These are phyloP conservation scores for Hypomyces perniciosus DNA, from an alignment of 2,329 filamentous ascomycete species.

Conservation along the genomic window DNA sequence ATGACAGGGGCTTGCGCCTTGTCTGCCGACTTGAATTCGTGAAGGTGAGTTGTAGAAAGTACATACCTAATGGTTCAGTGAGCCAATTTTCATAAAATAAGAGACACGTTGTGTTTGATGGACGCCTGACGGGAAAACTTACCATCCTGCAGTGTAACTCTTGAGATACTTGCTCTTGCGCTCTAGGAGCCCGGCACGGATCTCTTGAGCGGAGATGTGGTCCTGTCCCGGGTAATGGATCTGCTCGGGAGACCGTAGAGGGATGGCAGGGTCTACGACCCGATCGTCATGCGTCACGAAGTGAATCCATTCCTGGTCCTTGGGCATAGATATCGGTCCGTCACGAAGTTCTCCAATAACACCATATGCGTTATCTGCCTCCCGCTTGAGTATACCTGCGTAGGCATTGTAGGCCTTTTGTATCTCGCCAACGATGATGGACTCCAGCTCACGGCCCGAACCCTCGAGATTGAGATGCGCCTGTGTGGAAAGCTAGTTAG, in stretches of 20 bases:
- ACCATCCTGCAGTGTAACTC: conserved; percentile 95
- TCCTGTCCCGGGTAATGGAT: conserved; percentile 90
- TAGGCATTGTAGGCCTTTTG: conserved; percentile 97
- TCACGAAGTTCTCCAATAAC: conserved; percentile 74
- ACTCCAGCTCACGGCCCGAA: conserved; percentile 89
- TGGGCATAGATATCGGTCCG: conserved; percentile 87
- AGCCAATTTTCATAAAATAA: neutral
- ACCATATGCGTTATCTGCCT: conserved; percentile 74
- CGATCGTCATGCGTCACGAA: conserved; percentile 78
- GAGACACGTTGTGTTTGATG: neutral
- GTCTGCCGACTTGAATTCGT: conserved; percentile 98
- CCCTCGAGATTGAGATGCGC: conserved; percentile 92
- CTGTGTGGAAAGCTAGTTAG: conserved; percentile 37
- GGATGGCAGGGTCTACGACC: conserved; percentile 78
- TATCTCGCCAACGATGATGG: conserved; percentile 94
- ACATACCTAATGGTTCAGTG: conserved; percentile 63
- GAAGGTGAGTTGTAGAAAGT: conserved; percentile 89
- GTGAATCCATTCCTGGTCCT: conserved; percentile 82
- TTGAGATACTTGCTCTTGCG: conserved; percentile 98
- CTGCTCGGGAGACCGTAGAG: conserved; percentile 69
- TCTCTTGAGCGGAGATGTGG: conserved; percentile 74
- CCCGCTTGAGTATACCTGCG: conserved; percentile 82
- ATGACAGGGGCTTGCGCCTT: conserved; percentile 87
- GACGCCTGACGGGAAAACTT: conserved; percentile 27
- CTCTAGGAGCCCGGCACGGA: conserved; percentile 85